phyloP scores from a whole-genome alignment of 441 rosid species.

The Bruguiera hainesii region DNA sequence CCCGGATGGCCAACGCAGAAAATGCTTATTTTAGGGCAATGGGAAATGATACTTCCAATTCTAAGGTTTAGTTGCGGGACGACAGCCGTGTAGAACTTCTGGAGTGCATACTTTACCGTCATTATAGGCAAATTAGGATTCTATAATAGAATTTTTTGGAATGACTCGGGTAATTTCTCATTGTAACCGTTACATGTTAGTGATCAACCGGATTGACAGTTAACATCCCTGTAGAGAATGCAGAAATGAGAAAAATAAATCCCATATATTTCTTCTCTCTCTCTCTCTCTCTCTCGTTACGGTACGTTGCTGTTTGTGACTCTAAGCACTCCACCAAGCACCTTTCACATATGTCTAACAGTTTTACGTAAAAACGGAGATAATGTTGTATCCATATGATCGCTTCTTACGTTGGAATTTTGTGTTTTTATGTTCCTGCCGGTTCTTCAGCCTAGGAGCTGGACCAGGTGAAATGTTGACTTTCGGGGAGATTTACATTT shows the following conservation, averaged over 20 bases:
- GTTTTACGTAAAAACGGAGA: too few relatives aligned
- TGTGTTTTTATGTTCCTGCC: too few relatives aligned
- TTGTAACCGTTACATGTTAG: conserved; percentile 18
- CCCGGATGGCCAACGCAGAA: conserved; percentile 65
- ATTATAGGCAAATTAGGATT: conserved; percentile 10
- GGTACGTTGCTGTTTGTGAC: too few relatives aligned
- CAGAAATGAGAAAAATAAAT: not conserved
- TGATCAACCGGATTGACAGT: conserved; percentile 10
- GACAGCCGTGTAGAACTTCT: conserved; percentile 1
- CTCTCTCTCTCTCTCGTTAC: too few relatives aligned
- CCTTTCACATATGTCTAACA: too few relatives aligned
- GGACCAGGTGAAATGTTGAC: too few relatives aligned
- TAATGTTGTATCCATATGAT: too few relatives aligned
- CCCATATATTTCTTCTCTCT: not conserved
- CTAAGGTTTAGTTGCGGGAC: conserved; percentile 35
- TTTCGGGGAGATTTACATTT: too few relatives aligned
- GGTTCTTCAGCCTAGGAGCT: too few relatives aligned
- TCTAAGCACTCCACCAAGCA: too few relatives aligned
- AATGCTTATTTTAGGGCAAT: conserved; percentile 42
- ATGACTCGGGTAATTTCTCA: conserved; percentile 23
- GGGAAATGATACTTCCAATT: conserved; percentile 35
- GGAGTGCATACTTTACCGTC: conserved; percentile 21
- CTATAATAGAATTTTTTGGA: not conserved
- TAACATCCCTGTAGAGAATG: conserved; percentile 10
- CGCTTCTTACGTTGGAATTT: too few relatives aligned